Base-by-base conservation (phyloP, 371 early-diverging fungal genomes). In the Saksenaea oblongispora region DNA sequence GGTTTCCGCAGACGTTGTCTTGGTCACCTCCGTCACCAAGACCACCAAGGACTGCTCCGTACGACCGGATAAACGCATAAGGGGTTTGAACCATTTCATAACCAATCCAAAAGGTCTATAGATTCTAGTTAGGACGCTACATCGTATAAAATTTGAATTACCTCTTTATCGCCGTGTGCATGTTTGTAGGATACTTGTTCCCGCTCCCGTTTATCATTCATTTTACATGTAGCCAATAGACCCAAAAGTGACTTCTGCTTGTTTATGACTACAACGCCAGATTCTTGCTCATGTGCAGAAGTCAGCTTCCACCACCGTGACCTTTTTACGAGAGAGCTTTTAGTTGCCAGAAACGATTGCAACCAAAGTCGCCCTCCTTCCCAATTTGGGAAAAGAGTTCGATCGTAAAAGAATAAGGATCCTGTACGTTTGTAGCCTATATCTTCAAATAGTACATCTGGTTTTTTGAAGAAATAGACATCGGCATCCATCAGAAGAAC, bases 401-500 rank as follows among this genome's bases (percentile, higher is more conserved):
- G 82, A 62, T 89, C 88, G 56, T 76, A 73, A 69, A 82, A 89
- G 66, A 85, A 86, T 2, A 88, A 51, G 13, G 77, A 66, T 1
- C 89, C 85, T 1, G 83, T 72, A 2, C 62, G 56, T 27, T 63
- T 56, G 64, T 83, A 89, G 1, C 75, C 80, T 3, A 67, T 58
- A 39, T 79, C 78, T 0, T 75, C 61, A 62, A 86, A 84, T n/a
- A 88, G 54, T 0, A 54, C 24, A 1, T 65, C 70, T 2, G 90
- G 90, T n/a, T 79, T 62, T 61, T 85, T 80, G 31, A 90, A 63
- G 65, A 88, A 89, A 42, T 85, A 74, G n/a, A 68, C 85, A 41
- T 91, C 91, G 0, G 89, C 86, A 69, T 91, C 89, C 55, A 88
- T 66, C 44, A 89, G 73, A 56, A 91, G 82, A 4, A 82, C 71